Conservation (phyloP, 2,329 filamentous ascomycete genomes). For the Venturia carpophila region DNA sequence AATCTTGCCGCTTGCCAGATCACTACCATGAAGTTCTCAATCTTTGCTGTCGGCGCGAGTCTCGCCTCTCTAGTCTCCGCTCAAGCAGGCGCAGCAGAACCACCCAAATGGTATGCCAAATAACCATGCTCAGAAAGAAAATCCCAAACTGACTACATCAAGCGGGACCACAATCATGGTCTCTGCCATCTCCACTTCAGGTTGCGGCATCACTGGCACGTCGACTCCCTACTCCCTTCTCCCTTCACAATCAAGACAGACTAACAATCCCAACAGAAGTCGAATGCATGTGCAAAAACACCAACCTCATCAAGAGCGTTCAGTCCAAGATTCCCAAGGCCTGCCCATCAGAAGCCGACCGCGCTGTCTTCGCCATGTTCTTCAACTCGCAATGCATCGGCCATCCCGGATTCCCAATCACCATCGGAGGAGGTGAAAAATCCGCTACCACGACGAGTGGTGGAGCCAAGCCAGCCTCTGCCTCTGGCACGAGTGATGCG, state of each 20-base stretch:
- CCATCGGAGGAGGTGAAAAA: neutral
- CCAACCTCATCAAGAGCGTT: neutral
- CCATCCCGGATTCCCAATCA: conserved; percentile 8
- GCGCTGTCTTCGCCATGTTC: conserved; percentile 11
- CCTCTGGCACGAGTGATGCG: neutral
- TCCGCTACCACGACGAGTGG: neutral
- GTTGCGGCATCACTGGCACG: conserved; percentile 14
- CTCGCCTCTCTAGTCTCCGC: conserved; percentile 2
- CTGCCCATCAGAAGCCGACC: conserved; percentile 1
- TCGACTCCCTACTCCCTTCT: neutral
- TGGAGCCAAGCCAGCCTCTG: neutral
- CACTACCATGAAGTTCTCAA: conserved; percentile 4
- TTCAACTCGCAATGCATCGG: conserved; percentile 9
- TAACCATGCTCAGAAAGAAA: neutral
- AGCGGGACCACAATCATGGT: conserved; percentile 13
- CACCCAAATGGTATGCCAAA: conserved; percentile 3
- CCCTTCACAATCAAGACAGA: neutral
- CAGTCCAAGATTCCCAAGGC: neutral
- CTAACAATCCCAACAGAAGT: neutral
- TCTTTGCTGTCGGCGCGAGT: neutral
- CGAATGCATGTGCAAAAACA: conserved; percentile 14
- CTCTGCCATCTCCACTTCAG: conserved; percentile 7
- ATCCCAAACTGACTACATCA: neutral
- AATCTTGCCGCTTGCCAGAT: neutral
- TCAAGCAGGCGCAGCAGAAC: conserved; percentile 11